Evolutionary conservation across 2,329 filamentous ascomycete species (phyloP).

Genomic region (Boeremia exigua): DNA sequence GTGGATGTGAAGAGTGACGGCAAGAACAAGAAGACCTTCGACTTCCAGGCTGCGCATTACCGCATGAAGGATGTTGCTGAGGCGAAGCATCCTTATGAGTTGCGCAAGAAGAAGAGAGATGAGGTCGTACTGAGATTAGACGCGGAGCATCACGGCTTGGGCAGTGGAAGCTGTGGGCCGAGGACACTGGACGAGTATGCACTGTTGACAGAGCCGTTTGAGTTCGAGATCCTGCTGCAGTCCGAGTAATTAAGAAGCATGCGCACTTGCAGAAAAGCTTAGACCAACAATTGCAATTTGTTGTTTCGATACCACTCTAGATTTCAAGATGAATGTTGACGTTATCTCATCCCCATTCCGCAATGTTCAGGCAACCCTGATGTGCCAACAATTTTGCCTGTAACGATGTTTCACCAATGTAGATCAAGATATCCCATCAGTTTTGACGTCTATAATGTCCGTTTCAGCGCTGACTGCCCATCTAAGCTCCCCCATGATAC

Average conservation of each 20-base stretch:
- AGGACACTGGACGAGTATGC: conserved; percentile 53
- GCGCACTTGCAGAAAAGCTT: not conserved
- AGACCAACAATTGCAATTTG: not conserved
- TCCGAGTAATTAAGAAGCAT: not conserved
- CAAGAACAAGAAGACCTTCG: conserved; percentile 28
- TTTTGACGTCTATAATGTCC: not conserved
- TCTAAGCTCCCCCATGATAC: not conserved
- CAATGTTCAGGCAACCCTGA: too few relatives aligned
- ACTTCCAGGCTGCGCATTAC: conserved; percentile 65
- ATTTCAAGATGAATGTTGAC: not conserved
- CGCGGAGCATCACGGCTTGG: conserved; percentile 67
- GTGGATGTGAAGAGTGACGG: conserved; percentile 24
- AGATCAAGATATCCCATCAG: not conserved
- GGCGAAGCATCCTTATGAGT: conserved; percentile 69
- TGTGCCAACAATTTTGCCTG: not conserved
- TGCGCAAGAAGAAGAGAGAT: conserved; percentile 60
- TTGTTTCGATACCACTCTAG: not conserved
- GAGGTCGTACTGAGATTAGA: conserved; percentile 66
- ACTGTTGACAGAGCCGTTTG: conserved; percentile 46
- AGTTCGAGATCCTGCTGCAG: conserved; percentile 43
- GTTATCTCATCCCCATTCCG: not conserved
- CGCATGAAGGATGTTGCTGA: conserved; percentile 60
- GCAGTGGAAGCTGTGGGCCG: conserved; percentile 68
- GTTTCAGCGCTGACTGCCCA: not conserved
- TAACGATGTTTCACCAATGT: not conserved